Percentiles rank a stretch among this genome's conserved stretches.
These are phyloP conservation scores for Aspergillus ruber DNA, from an alignment of 2,329 filamentous ascomycete genomes.

Conservation along the genomic window DNA sequence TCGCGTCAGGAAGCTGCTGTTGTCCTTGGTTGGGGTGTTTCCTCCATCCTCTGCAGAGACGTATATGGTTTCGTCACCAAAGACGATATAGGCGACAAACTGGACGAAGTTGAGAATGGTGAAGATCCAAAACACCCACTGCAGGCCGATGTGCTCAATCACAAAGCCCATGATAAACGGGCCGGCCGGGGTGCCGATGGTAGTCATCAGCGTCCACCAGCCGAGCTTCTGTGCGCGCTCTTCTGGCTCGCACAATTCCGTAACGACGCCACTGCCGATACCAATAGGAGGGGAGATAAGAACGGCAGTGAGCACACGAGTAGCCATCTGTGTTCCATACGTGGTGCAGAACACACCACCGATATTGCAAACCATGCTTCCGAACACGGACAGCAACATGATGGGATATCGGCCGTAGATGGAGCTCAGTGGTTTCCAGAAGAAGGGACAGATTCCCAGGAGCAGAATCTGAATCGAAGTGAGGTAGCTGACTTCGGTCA, in stretches of 20 bases:
- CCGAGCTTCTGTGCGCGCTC: constrained; percentile 48
- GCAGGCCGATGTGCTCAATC: constrained; percentile 44
- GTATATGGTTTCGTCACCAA: constrained; percentile 50
- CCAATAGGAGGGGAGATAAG: constrained; percentile 47
- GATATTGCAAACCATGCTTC: constrained; percentile 45
- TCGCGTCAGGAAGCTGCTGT: constrained; percentile 24
- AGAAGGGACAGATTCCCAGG: constrained; percentile 45
- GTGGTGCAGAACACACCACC: constrained; percentile 45
- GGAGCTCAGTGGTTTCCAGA: constrained; percentile 51
- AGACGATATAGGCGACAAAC: constrained; percentile 47
- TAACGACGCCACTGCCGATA: constrained; percentile 49
- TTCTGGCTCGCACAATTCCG: constrained; percentile 49
- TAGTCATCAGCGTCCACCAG: constrained; percentile 47
- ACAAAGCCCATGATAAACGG: constrained; percentile 35
- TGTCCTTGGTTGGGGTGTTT: constrained; percentile 18
- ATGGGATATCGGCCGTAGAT: constrained; percentile 49
- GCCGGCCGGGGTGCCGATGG: constrained; percentile 39
- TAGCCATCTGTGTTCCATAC: constrained; percentile 45
- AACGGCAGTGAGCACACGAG: constrained; percentile 45
- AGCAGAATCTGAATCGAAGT: constrained; percentile 50
- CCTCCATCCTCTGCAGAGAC: constrained; percentile 34
- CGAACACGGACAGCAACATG: constrained; percentile 45
- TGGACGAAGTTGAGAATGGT: constrained; percentile 51
- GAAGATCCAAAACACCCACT: constrained; percentile 55
- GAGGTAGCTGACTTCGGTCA: constrained; percentile 47